phyloP scores from a whole-genome alignment of 2,329 filamentous ascomycete species.

The Epichloe festucae region DNA sequence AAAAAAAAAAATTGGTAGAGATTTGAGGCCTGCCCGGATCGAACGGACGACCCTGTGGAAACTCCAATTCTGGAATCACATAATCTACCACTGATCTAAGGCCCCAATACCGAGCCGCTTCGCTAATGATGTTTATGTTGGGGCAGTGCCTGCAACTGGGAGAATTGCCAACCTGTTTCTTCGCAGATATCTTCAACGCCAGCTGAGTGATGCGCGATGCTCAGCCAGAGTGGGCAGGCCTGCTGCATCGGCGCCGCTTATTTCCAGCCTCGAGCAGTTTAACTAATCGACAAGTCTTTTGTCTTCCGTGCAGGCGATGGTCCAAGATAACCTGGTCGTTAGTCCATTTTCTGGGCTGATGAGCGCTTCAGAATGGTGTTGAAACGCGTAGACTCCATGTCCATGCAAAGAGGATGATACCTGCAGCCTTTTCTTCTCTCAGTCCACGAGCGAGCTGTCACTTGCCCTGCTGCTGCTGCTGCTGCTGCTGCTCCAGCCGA shows the following conservation, averaged over 20 bases:
- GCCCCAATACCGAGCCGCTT: background rate
- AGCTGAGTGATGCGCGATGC: too few species aligned
- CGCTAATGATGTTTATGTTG: background rate
- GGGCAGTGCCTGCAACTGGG: background rate
- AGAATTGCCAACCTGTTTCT: background rate
- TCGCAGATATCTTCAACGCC: too few species aligned
- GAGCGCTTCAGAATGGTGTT: background rate
- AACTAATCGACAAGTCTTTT: too few species aligned
- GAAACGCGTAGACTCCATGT: background rate
- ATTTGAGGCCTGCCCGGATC: constrained; percentile 6
- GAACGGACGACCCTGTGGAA: constrained; percentile 4
- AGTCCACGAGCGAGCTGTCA: background rate
- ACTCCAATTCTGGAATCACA: constrained; percentile 2
- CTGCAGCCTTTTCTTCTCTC: too few species aligned
- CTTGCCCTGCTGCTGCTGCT: constrained; percentile 13
- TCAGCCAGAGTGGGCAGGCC: too few species aligned
- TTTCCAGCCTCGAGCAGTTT: too few species aligned
- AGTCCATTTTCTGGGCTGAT: too few species aligned
- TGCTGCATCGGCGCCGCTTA: too few species aligned
- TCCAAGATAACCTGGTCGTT: too few species aligned
- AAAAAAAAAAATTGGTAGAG: background rate
- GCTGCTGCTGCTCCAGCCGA: constrained; percentile 21
- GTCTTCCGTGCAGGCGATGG: too few species aligned
- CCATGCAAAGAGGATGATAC: background rate
- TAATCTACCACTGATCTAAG: constrained; percentile 3